Evolutionary conservation across 2,329 filamentous ascomycete genomes (phyloP).

Genomic region (Aspergillus ochraceus): DNA sequence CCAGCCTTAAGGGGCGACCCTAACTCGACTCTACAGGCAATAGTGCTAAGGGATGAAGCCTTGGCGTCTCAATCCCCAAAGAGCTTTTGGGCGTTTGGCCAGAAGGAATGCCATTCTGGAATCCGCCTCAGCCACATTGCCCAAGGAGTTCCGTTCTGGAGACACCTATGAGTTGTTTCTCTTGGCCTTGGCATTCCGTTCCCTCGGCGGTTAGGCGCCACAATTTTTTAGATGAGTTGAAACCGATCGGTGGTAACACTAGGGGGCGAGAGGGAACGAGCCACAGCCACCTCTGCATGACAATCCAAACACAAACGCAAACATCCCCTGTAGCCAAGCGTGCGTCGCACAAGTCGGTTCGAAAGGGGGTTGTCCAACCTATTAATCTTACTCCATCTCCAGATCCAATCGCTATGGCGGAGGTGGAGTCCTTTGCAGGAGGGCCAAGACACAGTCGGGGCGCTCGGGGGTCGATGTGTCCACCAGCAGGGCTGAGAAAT

Average conservation of each 20-base stretch:
- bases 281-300: not conserved
- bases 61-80: not conserved
- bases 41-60: not conserved
- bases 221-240: not conserved
- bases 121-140: not conserved
- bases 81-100: not conserved
- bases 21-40: not conserved
- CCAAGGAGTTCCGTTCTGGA: not conserved
- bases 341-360: not conserved
- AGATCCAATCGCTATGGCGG: constrained; percentile 7
- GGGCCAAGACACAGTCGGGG: constrained; percentile 11
- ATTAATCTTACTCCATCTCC: constrained; percentile 1
- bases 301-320: not conserved
- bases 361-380: not conserved
- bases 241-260: not conserved
- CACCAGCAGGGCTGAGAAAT: constrained; percentile 9
- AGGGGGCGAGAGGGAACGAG: not conserved
- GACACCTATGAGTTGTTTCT: not conserved
- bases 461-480: not conserved
- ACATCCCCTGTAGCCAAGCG: constrained; percentile 1
- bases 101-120: not conserved
- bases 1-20: not conserved
- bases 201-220: not conserved
- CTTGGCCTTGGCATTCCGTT: not conserved
- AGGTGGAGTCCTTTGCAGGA: constrained; percentile 8